Base-by-base conservation (phyloP, 2,329 filamentous ascomycete genomes). In the Nigrograna mackinnonii region DNA sequence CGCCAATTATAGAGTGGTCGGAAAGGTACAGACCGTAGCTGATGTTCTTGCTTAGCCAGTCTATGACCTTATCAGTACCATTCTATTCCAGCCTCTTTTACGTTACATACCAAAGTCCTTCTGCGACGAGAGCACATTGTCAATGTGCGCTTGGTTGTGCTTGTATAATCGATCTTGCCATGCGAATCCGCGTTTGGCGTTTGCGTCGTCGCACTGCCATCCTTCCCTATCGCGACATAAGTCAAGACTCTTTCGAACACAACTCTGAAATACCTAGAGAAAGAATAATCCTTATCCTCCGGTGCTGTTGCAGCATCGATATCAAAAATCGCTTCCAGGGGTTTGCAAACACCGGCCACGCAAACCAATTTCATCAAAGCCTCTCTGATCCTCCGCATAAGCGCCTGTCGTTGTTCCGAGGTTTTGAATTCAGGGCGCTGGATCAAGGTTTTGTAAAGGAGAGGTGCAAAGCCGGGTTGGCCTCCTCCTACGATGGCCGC, bases 271-370 rank as follows among this genome's bases (percentile, higher is more conserved):
- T 36, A 64, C 50, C 82, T 76, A 3, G 78, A 80, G 43, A 66
- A 69, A 4, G 67, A 73, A 41, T 72, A 79, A 51, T 86, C 83
- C 38, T 74, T 77, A 52, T 86, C 83, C 56, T 84, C 80, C 1
- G 70, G 71, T 19, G 59, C 62, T 50, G 83, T 79, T 7, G 79
- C 57, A 13, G 71, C 67, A 43, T 65, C 69, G 39, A 84, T 82
- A n/a, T 75, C 70, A 6, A 83, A 69, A 32, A 84, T 77, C 1
- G 80, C 76, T 52, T 84, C 81, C 4, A 86, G 62, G 6, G 82
- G 80, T 55, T 83, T 85, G 61, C 79, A 83, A 1, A 85, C 79
- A 1, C 83, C 83, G 13, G 83, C 73, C 2, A 85, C 68, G 11
- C 54, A 48, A 3, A 82, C 71, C n/a, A 74, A 66, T 62, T 86